phyloP scores from a whole-genome alignment of 371 early-diverging fungal species.

The Blastocladiella emersonii region DNA sequence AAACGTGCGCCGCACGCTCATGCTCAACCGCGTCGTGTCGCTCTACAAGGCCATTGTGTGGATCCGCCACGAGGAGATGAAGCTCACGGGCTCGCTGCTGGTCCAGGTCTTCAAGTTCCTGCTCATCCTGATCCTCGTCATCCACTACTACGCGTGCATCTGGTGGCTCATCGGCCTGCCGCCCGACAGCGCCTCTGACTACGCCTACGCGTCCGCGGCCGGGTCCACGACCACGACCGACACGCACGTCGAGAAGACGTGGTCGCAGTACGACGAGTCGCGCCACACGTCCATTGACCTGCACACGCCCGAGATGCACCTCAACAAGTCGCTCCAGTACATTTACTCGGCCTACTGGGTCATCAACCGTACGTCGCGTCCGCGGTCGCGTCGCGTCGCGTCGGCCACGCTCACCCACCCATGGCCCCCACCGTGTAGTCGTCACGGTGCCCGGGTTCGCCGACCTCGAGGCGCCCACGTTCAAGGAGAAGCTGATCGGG shows the following conservation, averaged over 20 bases:
- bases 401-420: not conserved
- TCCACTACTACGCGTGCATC: slow-evolving; percentile 1
- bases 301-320: not conserved
- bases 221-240: too few relatives aligned
- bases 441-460: not conserved
- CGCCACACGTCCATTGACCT: not conserved
- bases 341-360: slow-evolving; percentile 1
- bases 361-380: not conserved
- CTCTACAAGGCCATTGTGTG: not conserved
- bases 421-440: not conserved
- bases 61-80: not conserved
- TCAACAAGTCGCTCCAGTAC: not conserved
- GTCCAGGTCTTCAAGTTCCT: not conserved
- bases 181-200: not conserved
- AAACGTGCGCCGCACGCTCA: not conserved
- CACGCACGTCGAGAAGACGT: not conserved
- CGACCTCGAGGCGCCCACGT: not conserved
- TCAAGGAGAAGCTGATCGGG: not conserved
- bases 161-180: slow-evolving; percentile 1
- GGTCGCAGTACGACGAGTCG: not conserved
- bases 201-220: too few relatives aligned
- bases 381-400: not conserved
- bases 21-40: not conserved
- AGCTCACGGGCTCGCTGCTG: not conserved
- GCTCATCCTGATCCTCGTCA: not conserved